Evolutionary conservation across 805 yeast species (phyloP), one percentile per base, ranked within the genome.

Genomic region (Maudiozyma bulderi): DNA sequence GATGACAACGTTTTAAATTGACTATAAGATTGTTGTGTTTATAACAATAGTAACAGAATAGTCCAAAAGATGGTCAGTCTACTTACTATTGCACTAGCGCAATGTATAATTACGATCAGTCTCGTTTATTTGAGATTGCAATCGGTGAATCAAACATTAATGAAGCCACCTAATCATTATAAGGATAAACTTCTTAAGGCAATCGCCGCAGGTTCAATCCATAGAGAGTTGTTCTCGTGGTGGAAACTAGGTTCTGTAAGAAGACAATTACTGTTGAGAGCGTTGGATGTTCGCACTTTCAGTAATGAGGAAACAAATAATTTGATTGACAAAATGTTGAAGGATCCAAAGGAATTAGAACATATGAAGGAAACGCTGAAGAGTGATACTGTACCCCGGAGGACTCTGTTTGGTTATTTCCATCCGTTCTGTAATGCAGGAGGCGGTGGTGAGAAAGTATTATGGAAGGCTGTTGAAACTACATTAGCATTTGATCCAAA

Each of bases 401-500:
- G 56, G 29, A 55, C 73, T 8, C 65, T 87, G 9, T 83, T 72
- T 62, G 99, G 98, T 6, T 90, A 85, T 60, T 89, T 93, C 71
- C 99, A 93, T 67, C 99, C 99, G 0, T 86, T 83, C 58, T 89
- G 96, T 54, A 86, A 86, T 62, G 95, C 96, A 39, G 96, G 95
- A 43, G 99, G 99, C 15, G 99, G 99, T 32, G 99, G 99, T 28
- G 99, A 93, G 63, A 78, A 91, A 49, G 99, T 93, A 0, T 71
- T 93, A 40, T 93, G 99, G 99, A 89, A 86, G 48, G 96, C 96
- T 0, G 86, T 91, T 6, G 75, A 78, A 55, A 74, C 82, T 33
- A 85, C 95, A 0, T 69, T 90, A 51, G 54, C 64, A 8, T 66
- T 71, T 26, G 72, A 74, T 52, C 67, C 68, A 6, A 59, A 66